Evolutionary conservation across 2,329 filamentous ascomycete genomes (phyloP).

Genomic region (Aspergillus fumigatiaffinis): DNA sequence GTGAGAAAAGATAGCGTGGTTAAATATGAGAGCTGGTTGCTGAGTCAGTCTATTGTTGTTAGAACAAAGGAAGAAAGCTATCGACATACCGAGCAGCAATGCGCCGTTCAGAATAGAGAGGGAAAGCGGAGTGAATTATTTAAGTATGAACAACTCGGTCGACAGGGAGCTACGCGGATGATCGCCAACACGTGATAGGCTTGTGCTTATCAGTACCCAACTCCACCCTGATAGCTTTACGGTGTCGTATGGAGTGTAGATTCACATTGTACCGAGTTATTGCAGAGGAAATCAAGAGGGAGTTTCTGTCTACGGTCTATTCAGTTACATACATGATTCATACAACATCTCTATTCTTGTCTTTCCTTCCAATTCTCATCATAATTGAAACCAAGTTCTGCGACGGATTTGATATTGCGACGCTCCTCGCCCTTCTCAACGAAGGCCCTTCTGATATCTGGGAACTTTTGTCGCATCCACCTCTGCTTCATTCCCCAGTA

Average conservation of each 20-base stretch:
- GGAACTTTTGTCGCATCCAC: slow-evolving; percentile 68
- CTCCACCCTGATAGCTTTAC: slow-evolving; percentile 4
- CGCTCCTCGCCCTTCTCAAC: slow-evolving; percentile 58
- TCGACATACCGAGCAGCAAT: background rate
- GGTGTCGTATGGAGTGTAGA: background rate
- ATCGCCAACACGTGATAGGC: slow-evolving; percentile 30
- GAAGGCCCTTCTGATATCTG: slow-evolving; percentile 69
- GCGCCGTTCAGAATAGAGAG: background rate
- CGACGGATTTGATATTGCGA: slow-evolving; percentile 57
- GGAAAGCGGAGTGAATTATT: background rate
- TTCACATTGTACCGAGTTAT: background rate
- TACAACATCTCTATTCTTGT: background rate
- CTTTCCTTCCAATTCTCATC: slow-evolving; percentile 36
- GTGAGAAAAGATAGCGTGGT: background rate
- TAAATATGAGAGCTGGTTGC: background rate
- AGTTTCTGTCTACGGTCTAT: background rate
- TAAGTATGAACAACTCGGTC: slow-evolving; percentile 8
- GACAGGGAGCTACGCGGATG: slow-evolving; percentile 22
- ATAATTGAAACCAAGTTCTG: slow-evolving; percentile 69
- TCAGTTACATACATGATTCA: background rate
- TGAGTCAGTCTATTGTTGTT: background rate
- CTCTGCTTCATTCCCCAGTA: slow-evolving; percentile 67
- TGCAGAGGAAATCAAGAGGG: background rate
- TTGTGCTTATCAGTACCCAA: slow-evolving; percentile 18
- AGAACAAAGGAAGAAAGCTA: background rate